Conservation (phyloP, 371 early-diverging fungal genomes). For the Mortierella sp. region DNA sequence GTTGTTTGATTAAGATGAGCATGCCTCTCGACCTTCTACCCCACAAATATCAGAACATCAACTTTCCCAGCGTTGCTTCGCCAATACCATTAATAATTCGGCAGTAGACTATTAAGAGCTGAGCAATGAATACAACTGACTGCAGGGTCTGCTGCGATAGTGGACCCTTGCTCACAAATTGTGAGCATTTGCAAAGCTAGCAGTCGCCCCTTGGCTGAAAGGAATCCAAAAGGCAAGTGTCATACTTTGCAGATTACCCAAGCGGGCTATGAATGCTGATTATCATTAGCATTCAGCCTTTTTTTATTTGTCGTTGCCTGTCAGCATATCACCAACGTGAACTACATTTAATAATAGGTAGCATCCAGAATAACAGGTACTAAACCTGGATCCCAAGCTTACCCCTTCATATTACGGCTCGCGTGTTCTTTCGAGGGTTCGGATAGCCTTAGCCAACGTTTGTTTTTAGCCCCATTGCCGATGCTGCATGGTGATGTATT, state of each 20-base stretch:
- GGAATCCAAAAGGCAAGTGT: not conserved
- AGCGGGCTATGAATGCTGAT: not conserved
- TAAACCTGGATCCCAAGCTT: not conserved
- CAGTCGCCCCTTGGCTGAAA: not conserved
- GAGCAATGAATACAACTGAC: not conserved
- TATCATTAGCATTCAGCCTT: not conserved
- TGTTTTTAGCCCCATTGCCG: not conserved
- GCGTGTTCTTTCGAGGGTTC: not conserved
- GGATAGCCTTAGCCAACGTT: not conserved
- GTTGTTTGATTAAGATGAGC: not conserved
- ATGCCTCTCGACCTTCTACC: not conserved
- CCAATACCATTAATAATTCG: not conserved
- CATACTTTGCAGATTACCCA: not conserved
- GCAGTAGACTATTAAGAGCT: no score
- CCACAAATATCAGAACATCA: not conserved
- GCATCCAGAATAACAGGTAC: not conserved
- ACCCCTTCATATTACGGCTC: constrained; percentile 1
- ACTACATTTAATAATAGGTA: not conserved
- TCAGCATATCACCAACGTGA: not conserved
- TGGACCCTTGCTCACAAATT: constrained; percentile 3
- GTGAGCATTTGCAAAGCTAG: not conserved
- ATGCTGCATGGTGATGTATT: not conserved
- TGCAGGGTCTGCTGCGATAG: not conserved
- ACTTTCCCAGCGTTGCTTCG: not conserved
- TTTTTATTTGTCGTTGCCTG: not conserved